Evolutionary conservation across 179 eudicot species (phyloP).

Genomic region (Camellia oleifera): DNA sequence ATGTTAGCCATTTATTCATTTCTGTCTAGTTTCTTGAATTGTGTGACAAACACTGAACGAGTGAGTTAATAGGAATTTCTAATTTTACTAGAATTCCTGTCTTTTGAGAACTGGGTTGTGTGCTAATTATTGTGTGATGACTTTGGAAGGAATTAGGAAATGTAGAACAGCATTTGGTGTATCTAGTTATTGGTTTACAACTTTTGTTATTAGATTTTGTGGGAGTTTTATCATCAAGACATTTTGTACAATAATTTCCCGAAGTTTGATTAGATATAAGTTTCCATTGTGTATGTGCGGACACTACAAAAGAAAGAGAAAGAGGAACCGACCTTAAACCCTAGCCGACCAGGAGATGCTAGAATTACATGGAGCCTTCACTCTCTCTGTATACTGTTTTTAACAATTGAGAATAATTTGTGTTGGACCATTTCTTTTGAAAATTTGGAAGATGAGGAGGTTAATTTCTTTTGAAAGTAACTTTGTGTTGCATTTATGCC

Average conservation of each 20-base stretch:
- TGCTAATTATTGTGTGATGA: neutral
- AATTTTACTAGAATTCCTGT: neutral
- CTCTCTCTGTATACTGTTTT: no score
- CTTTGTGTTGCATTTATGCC: no score
- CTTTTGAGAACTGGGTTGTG: neutral
- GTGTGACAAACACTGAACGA: neutral
- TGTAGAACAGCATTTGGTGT: neutral
- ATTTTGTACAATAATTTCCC: neutral
- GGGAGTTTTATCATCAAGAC: neutral
- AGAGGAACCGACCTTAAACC: no score
- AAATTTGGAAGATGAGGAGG: no score
- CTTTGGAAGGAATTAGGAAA: neutral
- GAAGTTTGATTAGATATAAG: neutral
- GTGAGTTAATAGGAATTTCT: neutral
- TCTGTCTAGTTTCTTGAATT: neutral
- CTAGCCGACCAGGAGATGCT: no score
- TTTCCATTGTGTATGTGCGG: neutral
- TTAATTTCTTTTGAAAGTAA: no score
- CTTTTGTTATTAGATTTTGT: neutral
- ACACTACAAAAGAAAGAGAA: neutral
- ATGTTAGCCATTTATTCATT: neutral
- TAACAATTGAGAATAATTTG: no score
- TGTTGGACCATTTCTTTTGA: no score
- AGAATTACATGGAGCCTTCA: no score
- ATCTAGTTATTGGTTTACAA: neutral